Percentiles rank a stretch among this genome's conserved stretches.
phyloP scores from a whole-genome alignment of 2,329 filamentous ascomycete species.

The Emergomyces pasteurianus region DNA sequence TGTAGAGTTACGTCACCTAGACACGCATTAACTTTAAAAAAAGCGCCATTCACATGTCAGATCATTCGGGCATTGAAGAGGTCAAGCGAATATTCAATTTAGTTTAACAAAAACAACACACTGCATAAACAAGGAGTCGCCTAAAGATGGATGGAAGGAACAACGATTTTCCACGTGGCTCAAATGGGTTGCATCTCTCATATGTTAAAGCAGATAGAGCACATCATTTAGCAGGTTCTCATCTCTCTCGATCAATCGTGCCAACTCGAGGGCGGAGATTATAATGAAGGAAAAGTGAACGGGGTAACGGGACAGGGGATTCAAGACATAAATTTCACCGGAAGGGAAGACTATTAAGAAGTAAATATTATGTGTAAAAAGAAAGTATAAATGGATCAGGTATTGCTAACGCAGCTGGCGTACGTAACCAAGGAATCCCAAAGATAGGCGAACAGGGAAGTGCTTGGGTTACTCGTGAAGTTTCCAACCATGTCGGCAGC shows the following conservation, averaged over 20 bases:
- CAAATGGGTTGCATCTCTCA: background rate
- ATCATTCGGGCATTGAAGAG: no score
- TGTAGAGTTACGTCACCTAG: no score
- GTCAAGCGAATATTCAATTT: background rate
- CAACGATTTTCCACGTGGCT: background rate
- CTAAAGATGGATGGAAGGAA: no score
- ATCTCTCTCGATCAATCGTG: background rate
- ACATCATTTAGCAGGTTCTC: background rate
- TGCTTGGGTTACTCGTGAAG: background rate
- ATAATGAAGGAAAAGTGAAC: background rate
- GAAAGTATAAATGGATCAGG: background rate
- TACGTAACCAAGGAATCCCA: background rate
- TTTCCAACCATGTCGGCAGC: background rate
- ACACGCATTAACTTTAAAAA: no score
- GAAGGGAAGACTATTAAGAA: background rate
- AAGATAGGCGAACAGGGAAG: background rate
- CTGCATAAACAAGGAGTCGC: background rate
- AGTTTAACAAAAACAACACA: background rate
- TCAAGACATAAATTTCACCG: background rate
- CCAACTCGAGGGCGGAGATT: background rate
- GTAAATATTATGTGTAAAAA: background rate
- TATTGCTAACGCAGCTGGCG: background rate
- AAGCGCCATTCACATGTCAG: no score
- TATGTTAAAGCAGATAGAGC: background rate
- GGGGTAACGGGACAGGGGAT: background rate